Base-by-base conservation (phyloP, 2,329 filamentous ascomycete genomes). In the Sordariomycetes sp. region DNA sequence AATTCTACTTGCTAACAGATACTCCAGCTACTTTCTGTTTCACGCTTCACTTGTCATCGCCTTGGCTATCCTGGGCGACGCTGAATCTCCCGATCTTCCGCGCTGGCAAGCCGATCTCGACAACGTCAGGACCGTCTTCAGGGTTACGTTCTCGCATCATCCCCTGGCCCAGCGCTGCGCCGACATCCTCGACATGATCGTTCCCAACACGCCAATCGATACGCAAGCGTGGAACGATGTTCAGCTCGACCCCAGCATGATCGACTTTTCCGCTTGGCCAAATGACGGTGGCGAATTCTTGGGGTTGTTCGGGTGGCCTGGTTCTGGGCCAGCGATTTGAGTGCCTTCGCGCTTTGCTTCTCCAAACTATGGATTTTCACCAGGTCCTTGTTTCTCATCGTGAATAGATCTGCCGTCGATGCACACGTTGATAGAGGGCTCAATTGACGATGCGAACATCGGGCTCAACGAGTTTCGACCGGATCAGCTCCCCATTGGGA, bases 41-140 rank as follows among this genome's bases (percentile, higher is more conserved):
- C 51, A 55, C 34, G 50, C 51, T 2, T 50, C 49, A 21, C 47
- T 55, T 2, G 45, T 54, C 30, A 45, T 48, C 10, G 43, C 44
- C 5, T 43, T 55, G 19, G 48, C 48, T 8, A 48, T 52, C 10
- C 35, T 50, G 4, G 50, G 49, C 9, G 47, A 52, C 26, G 17
- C 40, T 4, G 44, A 46, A 23, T 49, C 49, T 4, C 44, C 42
- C 6, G 41, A 51, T 12, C 27, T 48, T 8, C 33, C 46, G 4
- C 28, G 33, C 9, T 55, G 50, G 51, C 47, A 50, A 20, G 37
- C 33, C 8, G 48, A 54, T 18, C 46, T 55, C 8, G 48, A 50
- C 9, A 45, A 35, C n/a, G 48, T 47, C 17, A 44, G 44, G 6
- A 32, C 45, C 34, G 42, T 49, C 4, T 40, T 54, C 16, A 41